Percentiles rank a stretch among this genome's conserved stretches.
These are phyloP conservation scores for Stachybotrys chartarum DNA, from an alignment of 2,329 filamentous ascomycete genomes.

Conservation along the genomic window DNA sequence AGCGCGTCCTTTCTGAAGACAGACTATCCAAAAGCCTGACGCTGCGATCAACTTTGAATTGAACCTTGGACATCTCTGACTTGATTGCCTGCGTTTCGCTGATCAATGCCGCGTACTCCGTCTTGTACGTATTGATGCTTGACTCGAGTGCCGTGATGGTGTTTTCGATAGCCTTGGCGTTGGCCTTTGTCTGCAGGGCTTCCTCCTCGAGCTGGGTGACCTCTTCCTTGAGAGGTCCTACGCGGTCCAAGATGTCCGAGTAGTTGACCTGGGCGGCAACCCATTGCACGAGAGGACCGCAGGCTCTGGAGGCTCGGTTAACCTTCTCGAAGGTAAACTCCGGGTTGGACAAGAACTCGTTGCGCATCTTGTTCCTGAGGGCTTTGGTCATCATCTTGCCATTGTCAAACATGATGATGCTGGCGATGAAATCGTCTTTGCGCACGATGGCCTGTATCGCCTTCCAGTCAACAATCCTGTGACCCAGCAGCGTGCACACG, in stretches of 20 bases:
- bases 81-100: slow-evolving; percentile 98
- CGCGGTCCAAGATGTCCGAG: slow-evolving; percentile 91
- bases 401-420: slow-evolving; percentile 96
- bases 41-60: slow-evolving; percentile 97
- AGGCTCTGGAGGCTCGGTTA: slow-evolving; percentile 93
- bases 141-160: slow-evolving; percentile 77
- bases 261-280: slow-evolving; percentile 94
- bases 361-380: slow-evolving; percentile 81
- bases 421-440: slow-evolving; percentile 93
- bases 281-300: slow-evolving; percentile 95
- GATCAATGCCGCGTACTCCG: slow-evolving; percentile 90
- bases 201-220: slow-evolving; percentile 81
- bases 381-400: slow-evolving; percentile 85
- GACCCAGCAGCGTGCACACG: slow-evolving; percentile 90
- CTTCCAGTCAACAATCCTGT: slow-evolving; percentile 88
- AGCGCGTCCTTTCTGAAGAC: slow-evolving; percentile 85
- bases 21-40: slow-evolving; percentile 89
- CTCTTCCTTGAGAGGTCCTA: slow-evolving; percentile 87
- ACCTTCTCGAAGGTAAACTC: slow-evolving; percentile 97
- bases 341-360: slow-evolving; percentile 83
- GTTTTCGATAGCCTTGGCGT: slow-evolving; percentile 85
- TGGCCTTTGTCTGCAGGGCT: slow-evolving; percentile 84
- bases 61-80: slow-evolving; percentile 88
- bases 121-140: slow-evolving; percentile 93
- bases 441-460: slow-evolving; percentile 82